A percentile compares a stretch with the other conserved stretches of the same genome.
Evolutionary conservation across 2,329 filamentous ascomycete species (phyloP).

Genomic region (Xylaria sp.): DNA sequence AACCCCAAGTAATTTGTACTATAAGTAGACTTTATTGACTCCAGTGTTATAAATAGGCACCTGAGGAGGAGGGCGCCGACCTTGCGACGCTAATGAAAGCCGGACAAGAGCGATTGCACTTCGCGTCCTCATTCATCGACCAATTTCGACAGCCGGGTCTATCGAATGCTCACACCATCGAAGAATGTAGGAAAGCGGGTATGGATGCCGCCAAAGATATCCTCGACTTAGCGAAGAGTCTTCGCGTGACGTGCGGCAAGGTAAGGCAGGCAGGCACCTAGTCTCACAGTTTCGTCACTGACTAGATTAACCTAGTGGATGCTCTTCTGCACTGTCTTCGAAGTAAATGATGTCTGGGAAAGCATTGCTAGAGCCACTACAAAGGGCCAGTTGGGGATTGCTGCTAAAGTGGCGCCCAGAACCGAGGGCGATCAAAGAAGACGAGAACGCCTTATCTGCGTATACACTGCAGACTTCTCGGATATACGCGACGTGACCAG

Average conservation of each 20-base stretch:
- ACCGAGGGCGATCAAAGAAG: conserved; percentile 56
- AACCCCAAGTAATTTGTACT: too few relatives aligned
- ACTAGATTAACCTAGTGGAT: conserved; percentile 67
- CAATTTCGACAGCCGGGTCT: conserved; percentile 55
- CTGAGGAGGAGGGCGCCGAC: conserved; percentile 59
- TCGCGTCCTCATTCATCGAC: conserved; percentile 61
- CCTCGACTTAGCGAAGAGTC: conserved; percentile 67
- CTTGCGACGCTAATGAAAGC: conserved; percentile 62
- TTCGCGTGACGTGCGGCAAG: conserved; percentile 73
- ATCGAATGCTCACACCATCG: conserved; percentile 53
- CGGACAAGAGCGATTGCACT: conserved; percentile 62
- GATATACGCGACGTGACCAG: conserved; percentile 75
- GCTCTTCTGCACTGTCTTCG: conserved; percentile 68
- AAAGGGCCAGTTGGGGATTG: conserved; percentile 75
- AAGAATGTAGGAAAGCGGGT: conserved; percentile 62
- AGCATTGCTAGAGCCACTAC: conserved; percentile 74
- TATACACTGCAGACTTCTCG: conserved; percentile 81
- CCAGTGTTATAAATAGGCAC: conserved; percentile 49
- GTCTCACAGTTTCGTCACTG: conserved; percentile 19
- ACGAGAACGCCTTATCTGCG: conserved; percentile 70
- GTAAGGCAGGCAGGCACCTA: conserved; percentile 50
- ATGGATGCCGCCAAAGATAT: conserved; percentile 65
- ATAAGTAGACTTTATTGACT: too few relatives aligned
- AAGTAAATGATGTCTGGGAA: conserved; percentile 73
- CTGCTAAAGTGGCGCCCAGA: conserved; percentile 77